Conservation (phyloP, 2,329 filamentous ascomycete species). For the Cordyceps fumosorosea region DNA sequence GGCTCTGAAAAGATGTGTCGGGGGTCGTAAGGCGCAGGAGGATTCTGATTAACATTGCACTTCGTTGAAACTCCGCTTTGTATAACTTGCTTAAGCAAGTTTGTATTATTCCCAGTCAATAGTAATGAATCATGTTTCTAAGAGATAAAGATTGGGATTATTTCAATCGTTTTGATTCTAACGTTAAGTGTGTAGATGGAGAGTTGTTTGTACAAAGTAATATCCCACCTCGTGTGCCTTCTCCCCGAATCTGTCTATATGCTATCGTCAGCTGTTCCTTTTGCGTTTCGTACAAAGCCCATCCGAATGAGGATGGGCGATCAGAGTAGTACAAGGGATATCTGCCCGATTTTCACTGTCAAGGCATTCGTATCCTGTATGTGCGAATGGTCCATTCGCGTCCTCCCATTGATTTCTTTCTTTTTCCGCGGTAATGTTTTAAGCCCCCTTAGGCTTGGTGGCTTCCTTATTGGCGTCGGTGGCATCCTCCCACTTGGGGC, state of each 20-base stretch:
- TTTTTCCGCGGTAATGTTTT: background rate
- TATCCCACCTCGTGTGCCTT: background rate
- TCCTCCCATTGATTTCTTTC: background rate
- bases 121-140: constrained; percentile 1
- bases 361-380: background rate
- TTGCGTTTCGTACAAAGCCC: constrained; percentile 5
- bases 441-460: constrained; percentile 13
- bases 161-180: background rate
- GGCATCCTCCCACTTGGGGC: constrained; percentile 23
- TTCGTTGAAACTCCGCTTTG: background rate
- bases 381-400: background rate
- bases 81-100: background rate
- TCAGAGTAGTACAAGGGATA: constrained; percentile 4
- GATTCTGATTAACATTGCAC: background rate
- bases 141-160: too few relatives aligned
- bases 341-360: background rate
- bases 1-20: background rate
- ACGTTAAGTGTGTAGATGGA: background rate
- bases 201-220: constrained; percentile 13
- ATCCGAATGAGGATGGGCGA: background rate
- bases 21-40: background rate
- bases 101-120: constrained; percentile 7
- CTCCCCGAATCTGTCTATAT: constrained; percentile 6
- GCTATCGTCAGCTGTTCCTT: constrained; percentile 5
- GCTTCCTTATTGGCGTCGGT: constrained; percentile 22